Evolutionary conservation across 306 rosid genomes (phyloP), one percentile per base, ranked within the genome.

Genomic region (Sophora flavescens): DNA sequence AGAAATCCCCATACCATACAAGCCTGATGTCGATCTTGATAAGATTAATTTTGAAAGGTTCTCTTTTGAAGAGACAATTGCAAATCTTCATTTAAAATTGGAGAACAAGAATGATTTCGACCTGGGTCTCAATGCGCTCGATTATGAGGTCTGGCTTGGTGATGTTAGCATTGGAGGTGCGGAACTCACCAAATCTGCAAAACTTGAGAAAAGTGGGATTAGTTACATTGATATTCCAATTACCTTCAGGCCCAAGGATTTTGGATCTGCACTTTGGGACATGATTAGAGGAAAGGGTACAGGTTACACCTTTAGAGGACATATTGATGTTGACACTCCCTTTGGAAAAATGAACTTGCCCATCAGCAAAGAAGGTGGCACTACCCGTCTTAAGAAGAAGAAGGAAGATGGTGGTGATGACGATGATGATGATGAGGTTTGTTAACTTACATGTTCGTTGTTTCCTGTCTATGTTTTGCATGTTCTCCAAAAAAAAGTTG

Each of bases 241-340:
- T 63, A 89, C 93, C 80, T 96, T 96, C 78, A 89, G 86, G 89
- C 99, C 98, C 2, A 91, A 96, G 90, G 98, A 92, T 70, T 88
- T 91, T 17, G 98, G 99, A 22, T 92, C 97, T 76, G 99, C 98
- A 1, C 70, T 96, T 13, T 96, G 99, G 99, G 97, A 92, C 79
- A 96, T 96, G 94, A 92, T 96, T 16, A 89, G 99, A 77, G 99
- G 98, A 75, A 87, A n/a, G 80, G 98, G 99, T 6, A 93, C 91
- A 0, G 97, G 97, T 75, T 96, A 96, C 84, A 60, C 84, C 83
- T 62, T 96, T 65, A 96, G 88, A 76, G 99, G 99, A 52, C 18
- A 89, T 75, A 77, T 96, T 54, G 56, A 89, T 84, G 97, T 88
- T 38, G 97, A 96, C 75, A 96, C 97, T 12, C 99, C 99, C 52